Conservation (phyloP, 2,329 filamentous ascomycete genomes). For the Pleomassaria siparia region DNA sequence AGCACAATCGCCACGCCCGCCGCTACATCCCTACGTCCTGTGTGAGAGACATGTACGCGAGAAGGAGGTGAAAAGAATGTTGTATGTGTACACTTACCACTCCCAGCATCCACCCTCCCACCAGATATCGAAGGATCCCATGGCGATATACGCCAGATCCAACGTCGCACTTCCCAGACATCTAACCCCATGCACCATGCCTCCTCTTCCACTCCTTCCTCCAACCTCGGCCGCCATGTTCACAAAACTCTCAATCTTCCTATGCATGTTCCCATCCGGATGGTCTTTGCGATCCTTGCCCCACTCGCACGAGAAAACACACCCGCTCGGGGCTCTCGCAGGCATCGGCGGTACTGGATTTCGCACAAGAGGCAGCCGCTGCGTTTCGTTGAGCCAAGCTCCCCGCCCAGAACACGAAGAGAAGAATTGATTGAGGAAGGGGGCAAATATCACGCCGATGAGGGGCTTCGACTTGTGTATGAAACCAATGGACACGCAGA, state of each 20-base stretch:
- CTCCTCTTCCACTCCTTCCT: conserved; percentile 65
- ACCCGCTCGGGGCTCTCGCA: conserved; percentile 64
- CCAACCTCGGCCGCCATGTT: conserved; percentile 71
- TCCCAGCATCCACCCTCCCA: conserved; percentile 84
- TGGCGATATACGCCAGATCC: conserved; percentile 73
- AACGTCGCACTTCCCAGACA: conserved; percentile 72
- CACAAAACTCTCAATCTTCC: conserved; percentile 73
- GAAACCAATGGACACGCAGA: conserved; percentile 76
- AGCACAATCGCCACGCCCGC: conserved; percentile 72
- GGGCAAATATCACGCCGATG: conserved; percentile 72
- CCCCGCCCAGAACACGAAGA: conserved; percentile 66
- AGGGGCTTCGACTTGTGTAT: conserved; percentile 61
- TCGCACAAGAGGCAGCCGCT: conserved; percentile 63
- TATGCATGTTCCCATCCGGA: conserved; percentile 66
- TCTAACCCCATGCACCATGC: conserved; percentile 77
- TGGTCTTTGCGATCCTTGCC: conserved; percentile 72
- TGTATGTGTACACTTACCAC: conserved; percentile 61
- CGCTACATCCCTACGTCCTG: conserved; percentile 70
- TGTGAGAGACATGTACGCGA: conserved; percentile 19
- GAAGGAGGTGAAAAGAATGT: too few relatives aligned
- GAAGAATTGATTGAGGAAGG: conserved; percentile 69
- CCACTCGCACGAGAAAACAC: conserved; percentile 77
- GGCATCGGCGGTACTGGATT: conserved; percentile 66
- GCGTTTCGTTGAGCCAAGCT: conserved; percentile 68
- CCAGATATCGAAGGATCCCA: conserved; percentile 78